Base-by-base conservation (phyloP, 1,284 basidiomycete genomes). In the Leccinum brunneo-olivaceum region DNA sequence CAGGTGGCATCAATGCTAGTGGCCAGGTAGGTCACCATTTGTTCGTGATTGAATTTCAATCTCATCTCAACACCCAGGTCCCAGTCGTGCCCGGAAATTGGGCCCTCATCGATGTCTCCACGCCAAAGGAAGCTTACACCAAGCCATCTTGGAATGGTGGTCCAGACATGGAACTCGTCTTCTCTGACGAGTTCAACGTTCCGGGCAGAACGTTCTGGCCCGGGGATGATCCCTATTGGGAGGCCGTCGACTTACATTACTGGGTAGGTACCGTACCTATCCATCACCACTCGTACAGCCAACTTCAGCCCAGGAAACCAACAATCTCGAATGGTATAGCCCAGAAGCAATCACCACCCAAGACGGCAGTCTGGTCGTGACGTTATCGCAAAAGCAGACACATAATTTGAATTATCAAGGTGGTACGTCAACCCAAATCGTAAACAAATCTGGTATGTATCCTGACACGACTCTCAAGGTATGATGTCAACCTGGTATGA, bases 111-210 rank as follows among this genome's bases (percentile, higher is more conserved):
- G 84, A 88, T 59, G 50, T 68, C 5, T 78, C 84, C 43, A 87
- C 84, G 0, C 84, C 84, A 2, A 50, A 66, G 43, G 69, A 72
- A 0, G 77, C 65, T 10, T 70, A 74, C 53, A 70, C 64, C 2
- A 73, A 72, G 41, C 55, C 60, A 0, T 81, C 80, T 33, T 70
- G 62, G 53, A 64, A 61, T 36, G 76, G 79, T 44, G 73, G 74
- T 2, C 64, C 73, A 6, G 51, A 74, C 24, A 56, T 69, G 60
- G 60, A 71, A 9, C 65, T 89, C 14, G 82, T 85, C 1, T 89
- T 83, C 60, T 84, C 80, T 6, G 87, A 90, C 59, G 88, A 90
- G 62, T 91, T 91, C 60, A 80, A 90, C 53, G 68, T 68, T 24
- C 79, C 84, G 24, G 84, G 76, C 1, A 69, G 87, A 43, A 74